Evolutionary conservation across 2,329 filamentous ascomycete genomes (phyloP), one percentile per base, ranked within the genome.

Genomic region (Colletotrichum falcatum): DNA sequence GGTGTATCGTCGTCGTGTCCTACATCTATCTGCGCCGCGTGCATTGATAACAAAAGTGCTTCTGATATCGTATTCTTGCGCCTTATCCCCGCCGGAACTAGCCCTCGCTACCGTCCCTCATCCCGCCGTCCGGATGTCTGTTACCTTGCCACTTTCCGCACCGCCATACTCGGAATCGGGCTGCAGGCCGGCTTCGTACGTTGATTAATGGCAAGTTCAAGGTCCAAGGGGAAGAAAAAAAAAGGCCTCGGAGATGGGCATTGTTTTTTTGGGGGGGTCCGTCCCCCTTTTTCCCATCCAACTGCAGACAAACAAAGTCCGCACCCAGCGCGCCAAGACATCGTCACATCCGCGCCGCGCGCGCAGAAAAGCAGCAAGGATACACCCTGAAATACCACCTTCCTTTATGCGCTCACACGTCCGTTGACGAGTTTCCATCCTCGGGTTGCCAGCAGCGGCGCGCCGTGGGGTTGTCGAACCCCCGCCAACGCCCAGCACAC

Each of bases 311-410:
- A 54, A 61, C 46, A 60, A 60, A 46, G 5, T 8, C 5, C 49
- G 23, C 8, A 28, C 16, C n/a, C n/a, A n/a, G 28, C 33, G 23
- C 53, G 68, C 64, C 64, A 63, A 67, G 58, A 18, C n/a, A 9
- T 14, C 20, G 44, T 42, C 16, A 54, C 64, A 48, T 61, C 58
- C 35, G 51, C 35, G 44, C 46, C 56, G 28, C 58, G 37, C 20
- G 44, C 23, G 37, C 28, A 59, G 23, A 23, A 30, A 46, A 33
- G 4, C 16, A 30, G 20, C 62, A 55, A 30, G 66, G 66, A 33
- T 56, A 20, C 26, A 16, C 23, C 37, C 8, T 11, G 9, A 8
- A 49, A 67, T 70, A 70, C 64, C 64, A 70, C 68, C 68, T 70
- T 70, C 68, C 64, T 35, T 54, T 35, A 63, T 59, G n/a, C 49